Evolutionary conservation across 2,329 filamentous ascomycete genomes (phyloP).

Genomic region (Aureobasidium sp.): DNA sequence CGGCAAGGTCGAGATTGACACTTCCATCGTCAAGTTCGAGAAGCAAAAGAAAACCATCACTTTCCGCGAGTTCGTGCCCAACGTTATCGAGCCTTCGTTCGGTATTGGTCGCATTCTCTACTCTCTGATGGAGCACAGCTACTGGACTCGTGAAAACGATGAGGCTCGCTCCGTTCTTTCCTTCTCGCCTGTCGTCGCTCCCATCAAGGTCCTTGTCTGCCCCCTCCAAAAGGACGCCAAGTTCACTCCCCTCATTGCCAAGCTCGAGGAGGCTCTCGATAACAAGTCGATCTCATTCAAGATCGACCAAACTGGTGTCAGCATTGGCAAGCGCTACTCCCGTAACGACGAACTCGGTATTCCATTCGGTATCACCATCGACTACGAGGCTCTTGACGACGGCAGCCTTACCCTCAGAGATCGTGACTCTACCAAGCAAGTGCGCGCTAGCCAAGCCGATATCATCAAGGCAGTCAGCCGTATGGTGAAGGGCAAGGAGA

Average conservation of each 20-base stretch:
- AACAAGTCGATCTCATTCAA: constrained; percentile 71
- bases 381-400: constrained; percentile 92
- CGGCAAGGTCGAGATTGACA: constrained; percentile 71
- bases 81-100: constrained; percentile 84
- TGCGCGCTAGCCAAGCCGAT: constrained; percentile 72
- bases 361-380: constrained; percentile 85
- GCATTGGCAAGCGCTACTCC: constrained; percentile 89
- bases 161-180: constrained; percentile 78
- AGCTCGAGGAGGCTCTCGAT: constrained; percentile 69
- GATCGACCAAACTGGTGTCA: constrained; percentile 83
- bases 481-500: constrained; percentile 55
- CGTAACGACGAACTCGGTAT: constrained; percentile 95
- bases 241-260: constrained; percentile 70
- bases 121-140: constrained; percentile 86
- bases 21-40: constrained; percentile 76
- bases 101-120: constrained; percentile 94
- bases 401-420: constrained; percentile 81
- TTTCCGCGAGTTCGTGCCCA: constrained; percentile 84
- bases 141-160: constrained; percentile 81
- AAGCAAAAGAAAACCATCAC: constrained; percentile 77
- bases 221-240: constrained; percentile 74
- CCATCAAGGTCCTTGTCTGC: constrained; percentile 89
- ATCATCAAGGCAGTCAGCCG: constrained; percentile 67
- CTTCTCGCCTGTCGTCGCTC: constrained; percentile 72
- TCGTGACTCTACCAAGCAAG: constrained; percentile 83